Evolutionary conservation across 1,284 basidiomycete genomes (phyloP).

Genomic region (Hymenochaete sp.): DNA sequence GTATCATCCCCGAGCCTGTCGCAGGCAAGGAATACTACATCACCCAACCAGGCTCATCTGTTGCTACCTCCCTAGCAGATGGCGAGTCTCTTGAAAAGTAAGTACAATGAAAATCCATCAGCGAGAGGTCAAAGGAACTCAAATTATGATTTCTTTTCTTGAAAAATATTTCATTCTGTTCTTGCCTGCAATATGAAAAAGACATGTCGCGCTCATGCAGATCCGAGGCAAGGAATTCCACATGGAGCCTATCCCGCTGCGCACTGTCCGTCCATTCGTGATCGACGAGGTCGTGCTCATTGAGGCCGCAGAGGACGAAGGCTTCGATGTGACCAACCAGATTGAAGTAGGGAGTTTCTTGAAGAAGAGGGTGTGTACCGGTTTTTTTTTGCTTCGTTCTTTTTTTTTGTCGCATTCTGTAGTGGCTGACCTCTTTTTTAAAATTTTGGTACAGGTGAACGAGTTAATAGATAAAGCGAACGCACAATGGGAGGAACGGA

Average conservation of each 20-base stretch:
- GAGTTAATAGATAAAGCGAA: slow-evolving; percentile 73
- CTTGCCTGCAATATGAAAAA: slow-evolving; percentile 27
- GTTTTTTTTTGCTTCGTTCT: not conserved
- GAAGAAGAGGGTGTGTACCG: slow-evolving; percentile 48
- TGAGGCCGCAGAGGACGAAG: slow-evolving; percentile 69
- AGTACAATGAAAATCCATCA: slow-evolving; percentile 22
- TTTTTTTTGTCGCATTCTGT: not conserved
- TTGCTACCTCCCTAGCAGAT: slow-evolving; percentile 88
- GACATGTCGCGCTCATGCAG: slow-evolving; percentile 81
- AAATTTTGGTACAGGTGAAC: slow-evolving; percentile 49
- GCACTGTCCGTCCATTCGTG: slow-evolving; percentile 94
- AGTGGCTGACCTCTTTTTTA: no score
- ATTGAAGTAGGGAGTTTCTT: slow-evolving; percentile 77
- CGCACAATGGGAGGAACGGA: slow-evolving; percentile 71
- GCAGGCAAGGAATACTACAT: slow-evolving; percentile 89
- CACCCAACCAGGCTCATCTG: slow-evolving; percentile 89
- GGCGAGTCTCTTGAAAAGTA: slow-evolving; percentile 88
- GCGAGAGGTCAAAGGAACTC: no score
- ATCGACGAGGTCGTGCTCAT: slow-evolving; percentile 74
- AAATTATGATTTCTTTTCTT: no score
- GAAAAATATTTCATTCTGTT: slow-evolving; percentile 11
- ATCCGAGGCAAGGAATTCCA: slow-evolving; percentile 84
- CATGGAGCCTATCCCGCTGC: slow-evolving; percentile 77
- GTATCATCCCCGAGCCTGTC: slow-evolving; percentile 84
- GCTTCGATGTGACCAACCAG: slow-evolving; percentile 70